These are phyloP conservation scores for Rhodotorula babjevae DNA, from an alignment of 768 basidiomycete genomes.

Conservation along the genomic window DNA sequence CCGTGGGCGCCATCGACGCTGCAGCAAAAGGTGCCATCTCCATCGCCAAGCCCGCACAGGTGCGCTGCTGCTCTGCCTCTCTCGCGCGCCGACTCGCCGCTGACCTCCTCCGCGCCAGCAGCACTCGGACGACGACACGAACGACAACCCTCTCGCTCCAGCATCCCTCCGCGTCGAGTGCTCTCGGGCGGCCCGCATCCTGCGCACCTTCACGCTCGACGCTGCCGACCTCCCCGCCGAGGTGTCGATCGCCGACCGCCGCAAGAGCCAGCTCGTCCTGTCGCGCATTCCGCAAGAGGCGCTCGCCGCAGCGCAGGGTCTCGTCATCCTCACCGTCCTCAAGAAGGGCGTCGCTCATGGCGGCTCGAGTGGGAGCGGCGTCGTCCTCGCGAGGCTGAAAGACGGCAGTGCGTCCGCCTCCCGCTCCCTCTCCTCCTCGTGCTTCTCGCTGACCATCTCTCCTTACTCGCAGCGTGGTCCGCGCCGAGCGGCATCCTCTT, in stretches of 20 bases:
- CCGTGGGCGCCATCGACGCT: neutral
- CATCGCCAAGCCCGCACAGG: neutral
- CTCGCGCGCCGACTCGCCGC: neutral
- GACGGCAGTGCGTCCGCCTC: constrained; percentile 26
- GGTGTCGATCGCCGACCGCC: constrained; percentile 9
- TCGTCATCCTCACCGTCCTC: constrained; percentile 23
- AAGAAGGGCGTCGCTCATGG: constrained; percentile 3
- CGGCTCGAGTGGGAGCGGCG: constrained; percentile 9
- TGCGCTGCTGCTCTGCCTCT: neutral
- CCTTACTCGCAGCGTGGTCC: constrained; percentile 9
- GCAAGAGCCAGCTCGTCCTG: constrained; percentile 32
- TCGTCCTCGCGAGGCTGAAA: constrained; percentile 20
- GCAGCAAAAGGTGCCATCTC: neutral
- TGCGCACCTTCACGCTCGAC: constrained; percentile 26
- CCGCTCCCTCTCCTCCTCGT: neutral
- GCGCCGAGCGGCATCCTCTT: constrained; percentile 21
- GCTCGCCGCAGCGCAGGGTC: constrained; percentile 3
- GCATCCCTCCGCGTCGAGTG: constrained; percentile 15
- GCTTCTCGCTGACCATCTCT: neutral
- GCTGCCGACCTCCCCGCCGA: constrained; percentile 25
- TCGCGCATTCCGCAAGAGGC: constrained; percentile 31
- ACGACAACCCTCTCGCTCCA: constrained; percentile 1
- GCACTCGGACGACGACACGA: neutral
- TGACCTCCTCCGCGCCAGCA: neutral
- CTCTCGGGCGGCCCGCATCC: constrained; percentile 8